A percentile compares a stretch with the other conserved stretches of the same genome.
phyloP scores from a whole-genome alignment of 176 grass and related monocot genomes.

The Luzula sylvatica region DNA sequence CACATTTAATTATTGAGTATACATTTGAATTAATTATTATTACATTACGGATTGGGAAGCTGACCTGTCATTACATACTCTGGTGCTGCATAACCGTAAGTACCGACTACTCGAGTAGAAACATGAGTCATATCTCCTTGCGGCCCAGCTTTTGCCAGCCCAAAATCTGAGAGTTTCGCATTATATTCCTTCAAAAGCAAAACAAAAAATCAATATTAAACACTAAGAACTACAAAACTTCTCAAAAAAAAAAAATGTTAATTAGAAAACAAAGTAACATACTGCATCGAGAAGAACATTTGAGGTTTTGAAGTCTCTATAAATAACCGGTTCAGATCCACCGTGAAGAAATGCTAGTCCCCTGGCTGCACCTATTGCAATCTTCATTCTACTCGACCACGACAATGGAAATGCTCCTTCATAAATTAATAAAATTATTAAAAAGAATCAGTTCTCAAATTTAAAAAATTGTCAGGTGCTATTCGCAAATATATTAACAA shows the following conservation, averaged over 20 bases:
- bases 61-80: constrained; percentile 98
- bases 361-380: constrained; percentile 75
- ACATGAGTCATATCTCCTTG: constrained; percentile 89
- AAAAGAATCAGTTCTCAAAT: too few relatives aligned
- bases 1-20: not conserved
- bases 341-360: constrained; percentile 81
- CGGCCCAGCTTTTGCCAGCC: constrained; percentile 77
- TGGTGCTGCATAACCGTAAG: constrained; percentile 84
- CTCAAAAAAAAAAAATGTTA: not conserved
- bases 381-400: constrained; percentile 85
- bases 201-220: too few relatives aligned
- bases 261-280: constrained; percentile 1
- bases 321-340: constrained; percentile 78
- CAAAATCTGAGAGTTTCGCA: constrained; percentile 89
- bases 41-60: not conserved
- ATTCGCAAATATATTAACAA: constrained; percentile 2
- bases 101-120: constrained; percentile 77
- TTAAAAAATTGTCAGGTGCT: too few relatives aligned
- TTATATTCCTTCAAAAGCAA: constrained; percentile 54
- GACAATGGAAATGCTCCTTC: constrained; percentile 87
- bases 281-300: constrained; percentile 86
- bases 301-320: constrained; percentile 96
- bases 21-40: not conserved
- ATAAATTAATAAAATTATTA: constrained; percentile 17
- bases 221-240: too few relatives aligned